A percentile compares a stretch with the other conserved stretches of the same genome.
phyloP scores from a whole-genome alignment of 305 asterid species.

The Withania somnifera region DNA sequence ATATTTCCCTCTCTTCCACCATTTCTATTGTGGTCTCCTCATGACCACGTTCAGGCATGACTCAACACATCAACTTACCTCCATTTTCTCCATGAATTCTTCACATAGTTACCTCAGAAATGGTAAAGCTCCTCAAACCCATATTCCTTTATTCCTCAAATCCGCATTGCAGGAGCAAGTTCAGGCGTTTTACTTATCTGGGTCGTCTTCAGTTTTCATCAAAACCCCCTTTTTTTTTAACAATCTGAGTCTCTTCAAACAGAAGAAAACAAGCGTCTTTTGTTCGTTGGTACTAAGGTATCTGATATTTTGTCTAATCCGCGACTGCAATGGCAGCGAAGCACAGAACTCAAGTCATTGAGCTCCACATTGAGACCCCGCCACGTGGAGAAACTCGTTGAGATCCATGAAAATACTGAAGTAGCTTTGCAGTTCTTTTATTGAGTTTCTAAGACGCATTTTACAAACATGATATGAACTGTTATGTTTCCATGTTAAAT shows the following conservation, averaged over 20 bases:
- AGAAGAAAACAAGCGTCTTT: not conserved
- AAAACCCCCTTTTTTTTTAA: slow-evolving; percentile 9
- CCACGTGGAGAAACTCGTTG: slow-evolving; percentile 48
- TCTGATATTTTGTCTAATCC: slow-evolving; percentile 44
- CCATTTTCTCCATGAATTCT: not conserved
- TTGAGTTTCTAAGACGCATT: slow-evolving; percentile 71
- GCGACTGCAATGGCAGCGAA: slow-evolving; percentile 42
- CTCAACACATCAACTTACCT: not conserved
- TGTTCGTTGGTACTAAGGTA: slow-evolving; percentile 33
- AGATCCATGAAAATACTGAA: slow-evolving; percentile 29
- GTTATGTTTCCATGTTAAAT: slow-evolving; percentile 59
- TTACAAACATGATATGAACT: slow-evolving; percentile 70
- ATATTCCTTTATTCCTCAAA: slow-evolving; percentile 15
- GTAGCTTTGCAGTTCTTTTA: slow-evolving; percentile 51
- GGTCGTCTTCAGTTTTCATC: slow-evolving; percentile 30
- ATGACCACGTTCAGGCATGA: slow-evolving; percentile 12
- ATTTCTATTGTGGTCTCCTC: slow-evolving; percentile 7
- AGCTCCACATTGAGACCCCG: slow-evolving; percentile 39
- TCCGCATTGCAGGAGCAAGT: not conserved
- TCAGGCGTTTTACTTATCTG: slow-evolving; percentile 14
- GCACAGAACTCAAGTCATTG: slow-evolving; percentile 48
- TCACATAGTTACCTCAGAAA: slow-evolving; percentile 25
- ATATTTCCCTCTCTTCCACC: not conserved
- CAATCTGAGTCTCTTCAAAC: not conserved
- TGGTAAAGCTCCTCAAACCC: slow-evolving; percentile 55